Base-by-base conservation (phyloP, 2,329 filamentous ascomycete genomes). In the Escovopsis weberi region DNA sequence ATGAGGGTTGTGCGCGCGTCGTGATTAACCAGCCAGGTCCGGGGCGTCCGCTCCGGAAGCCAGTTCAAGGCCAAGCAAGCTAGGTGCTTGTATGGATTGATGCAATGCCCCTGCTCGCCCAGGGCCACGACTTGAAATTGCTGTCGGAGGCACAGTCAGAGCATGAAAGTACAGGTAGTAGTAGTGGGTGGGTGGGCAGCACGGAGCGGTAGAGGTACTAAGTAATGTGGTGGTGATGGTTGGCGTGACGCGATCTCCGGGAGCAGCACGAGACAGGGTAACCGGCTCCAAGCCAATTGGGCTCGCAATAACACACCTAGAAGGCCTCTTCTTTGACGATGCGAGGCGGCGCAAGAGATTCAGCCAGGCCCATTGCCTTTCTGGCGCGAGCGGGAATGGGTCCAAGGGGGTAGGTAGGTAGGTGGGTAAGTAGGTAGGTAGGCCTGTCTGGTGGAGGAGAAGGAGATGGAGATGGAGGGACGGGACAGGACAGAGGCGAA, bases 351-450 rank as follows among this genome's bases (percentile, higher is more conserved):
- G 46, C 50, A 51, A 46, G 45, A 45, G 36, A 51, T 53, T 42
- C 43, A 53, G 45, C 51, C 36, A 40, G 58, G 56, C 57, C 55
- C 59, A 62, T 62, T 57, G 57, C 59, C 58, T 55, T 32, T 49
- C 40, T 41, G 40, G 40, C 42, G 40, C 43, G 30, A 36, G 18
- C 35, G 34, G 33, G 34, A 43, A 19, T 15, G 11, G n/a, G n/a
- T 26, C 6, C 23, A 12, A 18, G 30, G 15, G 35, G 28, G 28
- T 32, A 9, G 28, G 28, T 3, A 9, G 28, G 28, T 11, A 9
- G 28, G 28, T 11, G 28, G 28, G 28, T 6, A 6, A 32, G 28
- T 9, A 11, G 28, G 11, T 32, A 11, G 8, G 8, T 15, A 15
- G 2, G 15, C 15, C 15, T 15, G 15, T 15, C 23, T 23, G 23